Evolutionary conservation across 306 rosid genomes (phyloP).

Genomic region (Medicago truncatula): MtrunA17r5.0-ANR NC_053046.1:1555501-1556000

Average conservation of each 20-base stretch:
- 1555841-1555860: background rate
- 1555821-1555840: background rate
- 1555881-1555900: background rate
- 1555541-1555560: background rate
- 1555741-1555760: background rate
- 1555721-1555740: background rate
- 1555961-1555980: background rate
- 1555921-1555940: background rate
- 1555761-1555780: background rate
- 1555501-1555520: too few relatives aligned
- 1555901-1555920: background rate
- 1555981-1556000: background rate
- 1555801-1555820: background rate
- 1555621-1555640: conserved; percentile 16
- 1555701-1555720: background rate
- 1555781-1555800: background rate
- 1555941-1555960: background rate
- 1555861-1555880: background rate
- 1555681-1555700: background rate
- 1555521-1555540: background rate
- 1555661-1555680: background rate
- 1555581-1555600: conserved; percentile 16
- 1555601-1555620: conserved; percentile 7
- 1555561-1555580: background rate
- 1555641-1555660: background rate